Percentiles rank a stretch among this genome's conserved stretches.
These are phyloP conservation scores for Sporothrix pseudoabietina DNA, from an alignment of 2,329 filamentous ascomycete species.

Conservation along the genomic window DNA sequence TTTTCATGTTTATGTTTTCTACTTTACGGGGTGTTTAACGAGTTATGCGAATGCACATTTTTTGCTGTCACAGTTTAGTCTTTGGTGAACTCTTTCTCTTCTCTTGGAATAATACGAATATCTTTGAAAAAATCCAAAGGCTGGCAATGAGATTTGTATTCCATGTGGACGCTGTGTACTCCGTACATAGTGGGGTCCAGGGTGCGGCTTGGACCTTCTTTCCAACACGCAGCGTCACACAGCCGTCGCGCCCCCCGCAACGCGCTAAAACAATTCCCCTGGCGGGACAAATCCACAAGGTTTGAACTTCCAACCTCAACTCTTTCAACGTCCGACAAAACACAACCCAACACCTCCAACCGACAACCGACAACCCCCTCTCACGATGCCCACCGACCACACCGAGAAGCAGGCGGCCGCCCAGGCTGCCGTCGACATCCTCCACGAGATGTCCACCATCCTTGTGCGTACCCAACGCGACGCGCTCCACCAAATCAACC, in stretches of 20 bases:
- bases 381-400: constrained; percentile 49
- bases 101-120: too few species aligned
- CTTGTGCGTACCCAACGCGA: constrained; percentile 60
- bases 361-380: neutral
- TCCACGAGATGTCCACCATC: constrained; percentile 84
- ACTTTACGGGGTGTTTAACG: neutral
- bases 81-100: too few species aligned
- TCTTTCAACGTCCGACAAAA: constrained; percentile 2
- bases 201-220: neutral
- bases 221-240: neutral
- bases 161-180: neutral
- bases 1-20: neutral
- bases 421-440: constrained; percentile 79
- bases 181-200: neutral
- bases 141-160: neutral
- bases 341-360: neutral
- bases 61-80: neutral
- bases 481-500: neutral
- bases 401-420: constrained; percentile 72
- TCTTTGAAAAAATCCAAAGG: too few species aligned
- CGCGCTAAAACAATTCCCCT: constrained; percentile 9
- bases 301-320: neutral
- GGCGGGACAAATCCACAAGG: neutral
- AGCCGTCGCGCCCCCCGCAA: constrained; percentile 1
- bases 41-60: constrained; percentile 8